These are phyloP conservation scores for Spathaspora sp. DNA, from an alignment of 1,139 yeast species.

Conservation along the genomic window DNA sequence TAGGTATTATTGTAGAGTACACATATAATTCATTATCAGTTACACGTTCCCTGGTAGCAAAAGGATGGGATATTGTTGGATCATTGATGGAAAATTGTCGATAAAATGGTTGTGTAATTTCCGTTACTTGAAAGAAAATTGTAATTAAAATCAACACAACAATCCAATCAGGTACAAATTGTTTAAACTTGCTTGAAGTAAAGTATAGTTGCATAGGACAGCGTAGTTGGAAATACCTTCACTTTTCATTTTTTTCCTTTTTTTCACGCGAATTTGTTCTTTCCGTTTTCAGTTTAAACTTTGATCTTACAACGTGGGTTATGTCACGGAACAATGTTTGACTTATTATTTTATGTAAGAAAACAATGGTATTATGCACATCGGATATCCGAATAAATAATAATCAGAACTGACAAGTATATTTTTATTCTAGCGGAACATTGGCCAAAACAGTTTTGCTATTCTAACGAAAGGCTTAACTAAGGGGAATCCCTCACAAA, in stretches of 20 bases:
- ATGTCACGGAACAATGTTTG: neutral
- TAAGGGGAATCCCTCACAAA: neutral
- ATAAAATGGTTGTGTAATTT: constrained; percentile 36
- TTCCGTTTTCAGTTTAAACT: neutral
- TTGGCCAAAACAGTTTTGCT: neutral
- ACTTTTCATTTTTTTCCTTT: neutral
- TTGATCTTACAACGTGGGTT: neutral
- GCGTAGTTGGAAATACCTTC: neutral
- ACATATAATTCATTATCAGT: constrained; percentile 28
- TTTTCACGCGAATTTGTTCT: neutral
- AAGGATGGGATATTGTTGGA: constrained; percentile 44
- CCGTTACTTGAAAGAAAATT: constrained; percentile 34
- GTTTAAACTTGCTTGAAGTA: constrained; percentile 16
- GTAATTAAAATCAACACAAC: constrained; percentile 25
- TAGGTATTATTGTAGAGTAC: constrained; percentile 24
- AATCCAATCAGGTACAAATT: constrained; percentile 30
- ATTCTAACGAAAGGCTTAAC: constrained; percentile 1
- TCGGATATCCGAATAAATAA: neutral
- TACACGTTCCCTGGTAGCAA: constrained; percentile 43
- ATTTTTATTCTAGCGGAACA: neutral
- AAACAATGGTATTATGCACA: neutral
- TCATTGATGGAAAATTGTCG: constrained; percentile 38
- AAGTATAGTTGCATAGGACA: constrained; percentile 12
- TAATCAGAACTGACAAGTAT: no score
- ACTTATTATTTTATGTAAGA: neutral